Evolutionary conservation across 164 flowering plant species (phyloP), one percentile per base, ranked within the genome.

Genomic region (Macadamia integrifolia): DNA sequence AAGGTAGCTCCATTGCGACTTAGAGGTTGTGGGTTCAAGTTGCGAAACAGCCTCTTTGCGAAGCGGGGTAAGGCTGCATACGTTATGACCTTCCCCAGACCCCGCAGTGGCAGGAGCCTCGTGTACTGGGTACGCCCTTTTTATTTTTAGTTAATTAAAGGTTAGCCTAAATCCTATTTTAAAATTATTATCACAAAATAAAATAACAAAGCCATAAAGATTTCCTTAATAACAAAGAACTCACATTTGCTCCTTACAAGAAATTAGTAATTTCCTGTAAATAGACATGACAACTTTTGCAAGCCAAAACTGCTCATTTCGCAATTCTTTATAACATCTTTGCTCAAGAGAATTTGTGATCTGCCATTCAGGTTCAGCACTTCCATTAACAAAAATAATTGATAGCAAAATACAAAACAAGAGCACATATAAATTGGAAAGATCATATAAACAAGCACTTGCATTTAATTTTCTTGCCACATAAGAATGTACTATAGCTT

Each of bases 221-320:
- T 58, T 53, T 15, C 40, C 52, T 49, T 52, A 3, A 53, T 42
- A 40, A 57, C n/a, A 63, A 61, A 44, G 43, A 73, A 80, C 95
- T 83, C 77, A 91, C 97, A 85, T 84, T 86, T 88, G 93, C 61
- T 89, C 93, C 78, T 88, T 89, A 66, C 97, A 91, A 60, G 91
- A 81, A 66, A 75, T 29, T 72, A 91, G 52, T 72, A 89, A 75
- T 75, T 85, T 89, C 79, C 80, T 79, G 81, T 85, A 91, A 42
- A 91, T 89, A 73, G 82, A 81, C 90, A 89, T 79, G 72, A 88
- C 89, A 62, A 86, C 72, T 76, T 88, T 87, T 46, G 80, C 89
- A 6, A 72, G 71, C 9, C 74, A 78, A 56, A 83, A 85, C 64
- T 86, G 86, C 80, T 88, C 91, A 69, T 15, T 81, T 74, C 97